A percentile compares a stretch with the other conserved stretches of the same genome.
Conservation (phyloP, 768 basidiomycete genomes). For the Russula brevipes region DNA sequence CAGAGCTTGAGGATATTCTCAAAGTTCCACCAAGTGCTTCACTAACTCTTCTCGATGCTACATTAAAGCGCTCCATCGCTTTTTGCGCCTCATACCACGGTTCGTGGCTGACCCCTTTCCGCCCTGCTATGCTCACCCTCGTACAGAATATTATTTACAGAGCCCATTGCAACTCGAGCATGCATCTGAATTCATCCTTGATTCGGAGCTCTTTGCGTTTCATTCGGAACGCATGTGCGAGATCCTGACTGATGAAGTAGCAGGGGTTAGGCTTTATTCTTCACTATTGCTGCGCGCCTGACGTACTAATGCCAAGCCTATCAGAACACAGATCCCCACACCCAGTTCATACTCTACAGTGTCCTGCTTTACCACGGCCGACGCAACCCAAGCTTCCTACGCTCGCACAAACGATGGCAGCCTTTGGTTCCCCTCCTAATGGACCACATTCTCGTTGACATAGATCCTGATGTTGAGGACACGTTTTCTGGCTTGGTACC, state of each 20-base stretch:
- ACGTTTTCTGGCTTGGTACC: constrained; percentile 35
- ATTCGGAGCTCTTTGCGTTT: constrained; percentile 83
- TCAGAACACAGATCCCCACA: constrained; percentile 82
- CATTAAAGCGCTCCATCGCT: constrained; percentile 68
- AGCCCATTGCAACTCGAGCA: constrained; percentile 79
- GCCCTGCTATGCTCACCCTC: neutral
- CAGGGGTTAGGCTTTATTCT: constrained; percentile 44
- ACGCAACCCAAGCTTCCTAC: constrained; percentile 61
- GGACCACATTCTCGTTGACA: constrained; percentile 77
- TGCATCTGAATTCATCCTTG: constrained; percentile 68
- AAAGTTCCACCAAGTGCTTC: constrained; percentile 60
- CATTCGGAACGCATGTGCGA: constrained; percentile 92
- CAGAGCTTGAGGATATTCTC: constrained; percentile 86
- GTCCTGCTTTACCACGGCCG: constrained; percentile 74
- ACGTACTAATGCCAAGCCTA: neutral
- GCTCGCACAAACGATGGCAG: constrained; percentile 79
- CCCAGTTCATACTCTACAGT: constrained; percentile 72
- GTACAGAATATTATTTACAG: constrained; percentile 76
- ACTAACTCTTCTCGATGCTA: constrained; percentile 70
- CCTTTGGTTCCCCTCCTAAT: constrained; percentile 76
- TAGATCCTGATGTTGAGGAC: constrained; percentile 68
- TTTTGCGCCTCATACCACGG: constrained; percentile 87
- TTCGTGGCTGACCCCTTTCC: constrained; percentile 33
- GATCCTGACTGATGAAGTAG: constrained; percentile 62
- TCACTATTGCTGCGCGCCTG: neutral